A percentile compares a stretch with the other conserved stretches of the same genome.
Evolutionary conservation across 2,329 filamentous ascomycete genomes (phyloP).

Genomic region (Colletotrichum eremochloae): DNA sequence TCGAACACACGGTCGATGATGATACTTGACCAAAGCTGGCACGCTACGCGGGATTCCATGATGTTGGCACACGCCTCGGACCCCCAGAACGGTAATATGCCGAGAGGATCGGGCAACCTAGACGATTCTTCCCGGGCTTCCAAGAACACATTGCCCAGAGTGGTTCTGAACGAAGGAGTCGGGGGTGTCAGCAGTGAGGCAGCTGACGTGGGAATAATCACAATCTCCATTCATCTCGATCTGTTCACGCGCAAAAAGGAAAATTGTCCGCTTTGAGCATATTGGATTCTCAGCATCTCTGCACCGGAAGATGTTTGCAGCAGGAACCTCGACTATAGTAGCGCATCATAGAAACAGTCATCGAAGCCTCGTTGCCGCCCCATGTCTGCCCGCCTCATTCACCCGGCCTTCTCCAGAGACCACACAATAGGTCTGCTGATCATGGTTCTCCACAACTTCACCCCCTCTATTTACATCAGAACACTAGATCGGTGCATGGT

Average conservation of each 20-base stretch:
- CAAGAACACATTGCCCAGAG: background rate
- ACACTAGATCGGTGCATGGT: background rate
- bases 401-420: slow-evolving; percentile 20
- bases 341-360: background rate
- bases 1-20: background rate
- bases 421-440: slow-evolving; percentile 24
- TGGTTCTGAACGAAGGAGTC: background rate
- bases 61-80: background rate
- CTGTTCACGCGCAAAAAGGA: slow-evolving; percentile 1
- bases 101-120: background rate
- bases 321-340: background rate
- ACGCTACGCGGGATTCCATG: background rate
- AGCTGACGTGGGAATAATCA: slow-evolving; percentile 32
- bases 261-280: background rate
- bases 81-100: slow-evolving; percentile 6
- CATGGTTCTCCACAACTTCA: slow-evolving; percentile 27
- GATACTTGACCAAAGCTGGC: background rate
- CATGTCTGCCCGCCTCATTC: background rate
- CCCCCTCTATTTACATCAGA: background rate
- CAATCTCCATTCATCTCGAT: slow-evolving; percentile 3
- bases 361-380: background rate
- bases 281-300: background rate
- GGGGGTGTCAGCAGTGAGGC: slow-evolving; percentile 34
- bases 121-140: background rate
- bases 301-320: background rate